Evolutionary conservation across 73 alveolate species (phyloP), one percentile per base, ranked within the genome.

Genomic region (Paramecium biaurelia): DNA sequence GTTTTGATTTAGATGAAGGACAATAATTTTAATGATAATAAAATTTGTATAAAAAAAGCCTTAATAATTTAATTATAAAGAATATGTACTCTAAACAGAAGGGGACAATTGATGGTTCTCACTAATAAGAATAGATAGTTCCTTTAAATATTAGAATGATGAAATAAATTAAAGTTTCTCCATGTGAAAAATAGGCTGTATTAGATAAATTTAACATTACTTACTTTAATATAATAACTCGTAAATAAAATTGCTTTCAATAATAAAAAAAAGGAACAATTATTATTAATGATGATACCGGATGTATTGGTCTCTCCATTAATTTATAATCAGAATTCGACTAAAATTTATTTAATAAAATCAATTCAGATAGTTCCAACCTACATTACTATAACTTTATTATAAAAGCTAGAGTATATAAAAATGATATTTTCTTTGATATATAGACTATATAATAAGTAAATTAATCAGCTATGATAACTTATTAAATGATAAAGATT

Each of bases 121-220:
- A 53, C 2, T n/a, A 53, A 53, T 53, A 3, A 30, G 84, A 63
- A 63, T 14, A 32, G 84, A 63, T 63, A 2, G 84, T 63, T 9
- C 84, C 84, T 63, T 9, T 63, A 15, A 63, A 63, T 63, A 63
- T 63, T 23, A 63, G 84, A 63, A 63, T 63, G 84, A 63, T 63
- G 49, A 63, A 63, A 30, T 26, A 10, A 24, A 63, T 63, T 3
- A 63, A 26, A 5, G 45, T 63, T 14, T 32, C 41, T 1, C 9
- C 43, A 26, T 26, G 26, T 30, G 41, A 20, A 24, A 30, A 63
- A 23, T 6, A 12, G 28, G 45, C 84, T 7, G 49, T 63, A 26
- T 63, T 30, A 30, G 49, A 63, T 12, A 14, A 26, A 63, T 11
- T 30, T 5, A 30, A 26, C 8, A 32, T 63, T 20, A 63, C 84